These are phyloP conservation scores for Moesziomyces globuligerus DNA, from an alignment of 1,284 basidiomycete species.

Conservation along the genomic window DNA sequence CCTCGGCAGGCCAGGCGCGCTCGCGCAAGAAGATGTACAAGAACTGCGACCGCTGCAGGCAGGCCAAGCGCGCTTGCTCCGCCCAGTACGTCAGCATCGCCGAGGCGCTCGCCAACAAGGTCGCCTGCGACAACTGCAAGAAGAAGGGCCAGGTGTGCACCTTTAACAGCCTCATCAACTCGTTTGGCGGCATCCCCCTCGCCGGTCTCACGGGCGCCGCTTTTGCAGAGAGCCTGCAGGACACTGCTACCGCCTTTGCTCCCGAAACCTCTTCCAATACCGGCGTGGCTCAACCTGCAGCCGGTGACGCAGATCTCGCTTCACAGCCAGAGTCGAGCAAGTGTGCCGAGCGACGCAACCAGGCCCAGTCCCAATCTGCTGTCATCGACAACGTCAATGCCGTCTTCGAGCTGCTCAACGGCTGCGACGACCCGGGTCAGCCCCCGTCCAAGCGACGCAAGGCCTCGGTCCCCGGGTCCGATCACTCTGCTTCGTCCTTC, in stretches of 20 bases:
- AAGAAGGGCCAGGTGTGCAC: conserved; percentile 45
- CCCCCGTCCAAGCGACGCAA: conserved; percentile 17
- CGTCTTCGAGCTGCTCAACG: conserved; percentile 26
- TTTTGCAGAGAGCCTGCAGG: conserved; percentile 30
- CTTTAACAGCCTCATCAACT: conserved; percentile 44
- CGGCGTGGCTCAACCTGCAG: not conserved
- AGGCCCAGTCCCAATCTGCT: not conserved
- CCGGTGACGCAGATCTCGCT: not conserved
- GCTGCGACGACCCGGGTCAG: not conserved
- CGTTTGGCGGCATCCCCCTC: conserved; percentile 40
- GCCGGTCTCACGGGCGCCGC: conserved; percentile 32
- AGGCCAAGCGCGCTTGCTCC: conserved; percentile 38
- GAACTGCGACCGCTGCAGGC: conserved; percentile 41
- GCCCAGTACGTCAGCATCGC: conserved; percentile 35
- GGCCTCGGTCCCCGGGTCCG: not conserved
- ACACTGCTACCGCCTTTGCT: conserved; percentile 5
- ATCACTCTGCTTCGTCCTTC: not conserved
- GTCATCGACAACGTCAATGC: conserved; percentile 26
- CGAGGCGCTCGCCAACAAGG: conserved; percentile 31
- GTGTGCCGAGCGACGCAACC: not conserved
- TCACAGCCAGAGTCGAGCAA: conserved; percentile 1
- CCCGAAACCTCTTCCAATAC: not conserved
- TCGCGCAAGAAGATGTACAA: conserved; percentile 49
- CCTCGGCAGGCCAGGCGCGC: conserved; percentile 1
- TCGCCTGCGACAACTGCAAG: conserved; percentile 41